Conservation (phyloP, 2,329 filamentous ascomycete species). For the Colletotrichum destructivum region DNA sequence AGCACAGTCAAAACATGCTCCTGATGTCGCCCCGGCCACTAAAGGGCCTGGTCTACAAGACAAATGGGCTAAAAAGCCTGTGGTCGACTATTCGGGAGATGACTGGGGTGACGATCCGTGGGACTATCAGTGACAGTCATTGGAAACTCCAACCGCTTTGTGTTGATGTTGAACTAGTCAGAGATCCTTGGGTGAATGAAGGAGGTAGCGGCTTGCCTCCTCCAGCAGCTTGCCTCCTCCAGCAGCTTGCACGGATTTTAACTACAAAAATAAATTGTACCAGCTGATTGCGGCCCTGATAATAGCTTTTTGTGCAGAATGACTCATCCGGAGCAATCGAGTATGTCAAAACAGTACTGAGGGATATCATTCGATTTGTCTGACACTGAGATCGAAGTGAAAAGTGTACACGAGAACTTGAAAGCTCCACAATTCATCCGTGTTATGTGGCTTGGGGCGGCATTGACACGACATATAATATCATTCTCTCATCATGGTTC, state of each 20-base stretch:
- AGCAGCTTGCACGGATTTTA: background rate
- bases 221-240: background rate
- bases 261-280: background rate
- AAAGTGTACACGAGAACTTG: too few species aligned
- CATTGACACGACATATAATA: too few species aligned
- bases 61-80: conserved; percentile 46
- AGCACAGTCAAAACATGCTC: background rate
- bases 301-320: background rate
- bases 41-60: conserved; percentile 5
- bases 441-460: too few species aligned
- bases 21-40: background rate
- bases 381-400: too few species aligned
- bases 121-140: conserved; percentile 24
- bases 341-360: background rate
- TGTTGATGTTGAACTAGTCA: too few species aligned
- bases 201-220: background rate
- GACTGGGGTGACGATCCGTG: conserved; percentile 48
- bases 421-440: too few species aligned
- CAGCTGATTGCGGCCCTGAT: background rate
- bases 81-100: conserved; percentile 49
- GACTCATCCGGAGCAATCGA: background rate
- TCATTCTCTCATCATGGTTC: too few species aligned
- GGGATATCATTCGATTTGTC: background rate
- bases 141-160: background rate
- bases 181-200: background rate